Conservation (phyloP, 2,329 filamentous ascomycete species). For the Aureobasidium sp. region DNA sequence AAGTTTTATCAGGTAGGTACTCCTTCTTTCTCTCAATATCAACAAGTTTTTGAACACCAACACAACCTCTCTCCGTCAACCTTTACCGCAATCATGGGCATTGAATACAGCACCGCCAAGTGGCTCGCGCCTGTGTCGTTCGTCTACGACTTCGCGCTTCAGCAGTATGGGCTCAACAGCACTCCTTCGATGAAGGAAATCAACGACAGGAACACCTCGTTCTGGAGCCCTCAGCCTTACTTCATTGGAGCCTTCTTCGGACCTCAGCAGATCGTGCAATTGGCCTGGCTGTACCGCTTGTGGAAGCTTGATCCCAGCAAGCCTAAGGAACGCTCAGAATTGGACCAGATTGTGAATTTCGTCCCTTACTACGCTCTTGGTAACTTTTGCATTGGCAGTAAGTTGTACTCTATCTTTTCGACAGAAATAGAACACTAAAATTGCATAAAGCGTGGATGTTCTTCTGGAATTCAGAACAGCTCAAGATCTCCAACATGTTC, state of each 20-base stretch:
- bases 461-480: slow-evolving; percentile 51
- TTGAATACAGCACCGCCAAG: slow-evolving; percentile 48
- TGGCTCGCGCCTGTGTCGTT: slow-evolving; percentile 51
- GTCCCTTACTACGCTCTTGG: slow-evolving; percentile 50
- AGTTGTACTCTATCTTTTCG: neutral
- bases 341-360: slow-evolving; percentile 40
- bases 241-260: slow-evolving; percentile 57
- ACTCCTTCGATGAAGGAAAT: slow-evolving; percentile 54
- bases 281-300: slow-evolving; percentile 52
- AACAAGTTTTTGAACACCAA: neutral
- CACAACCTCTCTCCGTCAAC: neutral
- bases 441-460: slow-evolving; percentile 47
- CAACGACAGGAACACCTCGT: slow-evolving; percentile 52
- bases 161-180: slow-evolving; percentile 54
- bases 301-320: slow-evolving; percentile 42
- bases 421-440: neutral
- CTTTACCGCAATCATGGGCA: slow-evolving; percentile 38
- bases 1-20: neutral
- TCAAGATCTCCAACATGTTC: slow-evolving; percentile 49
- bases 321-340: slow-evolving; percentile 35
- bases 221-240: slow-evolving; percentile 52
- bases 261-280: slow-evolving; percentile 53
- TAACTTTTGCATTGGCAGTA: slow-evolving; percentile 52
- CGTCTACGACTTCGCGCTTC: slow-evolving; percentile 50
- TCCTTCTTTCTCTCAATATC: neutral